Evolutionary conservation across 306 rosid species (phyloP), one percentile per base, ranked within the genome.

Genomic region (Casuarina cunninghamiana): DNA sequence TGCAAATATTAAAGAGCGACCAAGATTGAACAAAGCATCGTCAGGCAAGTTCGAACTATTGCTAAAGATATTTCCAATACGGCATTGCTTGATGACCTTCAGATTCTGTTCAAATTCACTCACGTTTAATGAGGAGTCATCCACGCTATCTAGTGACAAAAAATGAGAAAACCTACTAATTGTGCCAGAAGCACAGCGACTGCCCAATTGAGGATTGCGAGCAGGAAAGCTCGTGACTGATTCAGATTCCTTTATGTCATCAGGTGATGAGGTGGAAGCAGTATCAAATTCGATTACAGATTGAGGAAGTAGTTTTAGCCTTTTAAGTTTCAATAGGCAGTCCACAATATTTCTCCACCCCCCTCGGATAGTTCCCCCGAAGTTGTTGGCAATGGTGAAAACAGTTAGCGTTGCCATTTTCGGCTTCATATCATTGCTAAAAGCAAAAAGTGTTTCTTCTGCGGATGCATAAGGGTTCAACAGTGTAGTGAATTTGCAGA

Each of bases 321-420:
- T 86, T 73, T 93, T 95, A 79, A 95, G 99, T 83, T 95, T 95
- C 65, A 91, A 79, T 79, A 95, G 77, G 83, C 99, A 95, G 67
- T 95, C 97, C 48, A 95, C 86, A 57, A 95, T 85, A 83, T 88
- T 95, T 87, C 90, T 91, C 97, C 99, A 95, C 54, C 96, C 97
- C 15, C 97, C 99, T 75, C 88, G 83, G 70, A 93, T 91, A 1
- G 97, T 83, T 77, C 87, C 83, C 5, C 90, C 89, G 4, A 87
- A 91, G 79, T 75, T 82, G 79, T 91, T 90, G 41, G 99, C 99
- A 8, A 95, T 71, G 44, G 90, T 89, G 84, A 95, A 93, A 75
- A 95, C 85, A 41, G 97, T 91, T 50, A 95, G 90, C 11, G 97
- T 95, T 63, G 99, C 97, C 82, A 93, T 77, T 76, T 87, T 91